Percentiles rank a stretch among this genome's conserved stretches.
Evolutionary conservation across 345 rosid genomes (phyloP).

Genomic region (Nasturtium officinale): DNA sequence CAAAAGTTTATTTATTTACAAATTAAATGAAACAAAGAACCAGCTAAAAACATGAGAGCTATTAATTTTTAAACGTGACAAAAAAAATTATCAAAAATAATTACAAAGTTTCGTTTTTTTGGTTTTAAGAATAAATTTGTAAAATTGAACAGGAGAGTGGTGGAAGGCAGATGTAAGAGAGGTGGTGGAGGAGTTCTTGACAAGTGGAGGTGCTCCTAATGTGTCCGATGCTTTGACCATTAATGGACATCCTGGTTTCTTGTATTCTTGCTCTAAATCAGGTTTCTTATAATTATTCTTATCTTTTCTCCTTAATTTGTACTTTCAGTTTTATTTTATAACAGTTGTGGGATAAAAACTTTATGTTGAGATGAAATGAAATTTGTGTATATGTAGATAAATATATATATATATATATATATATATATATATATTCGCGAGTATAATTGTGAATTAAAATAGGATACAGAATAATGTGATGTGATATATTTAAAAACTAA

Average conservation of each 20-base stretch:
- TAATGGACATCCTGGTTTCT: constrained; percentile 58
- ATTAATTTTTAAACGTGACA: background rate
- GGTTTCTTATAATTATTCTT: constrained; percentile 6
- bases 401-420: no score
- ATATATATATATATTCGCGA: background rate
- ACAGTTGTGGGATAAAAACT: background rate
- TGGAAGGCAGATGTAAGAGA: constrained; percentile 47
- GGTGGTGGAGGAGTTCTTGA: background rate
- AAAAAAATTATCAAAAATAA: no score
- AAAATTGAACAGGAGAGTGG: constrained; percentile 47
- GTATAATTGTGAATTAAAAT: background rate
- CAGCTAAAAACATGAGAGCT: no score
- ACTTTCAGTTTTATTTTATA: background rate
- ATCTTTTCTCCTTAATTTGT: background rate
- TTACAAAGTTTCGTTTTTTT: background rate
- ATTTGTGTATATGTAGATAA: background rate
- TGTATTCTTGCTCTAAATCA: constrained; percentile 45
- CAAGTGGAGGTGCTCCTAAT: constrained; percentile 42
- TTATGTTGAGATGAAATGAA: background rate
- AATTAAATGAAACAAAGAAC: no score
- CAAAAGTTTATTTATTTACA: no score
- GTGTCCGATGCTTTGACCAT: constrained; percentile 55
- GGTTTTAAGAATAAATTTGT: background rate
- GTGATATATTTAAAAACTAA: background rate
- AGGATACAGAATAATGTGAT: background rate